Base-by-base conservation (phyloP, 495 filamentous ascomycete genomes). In the Annulohypoxylon nitens region DNA sequence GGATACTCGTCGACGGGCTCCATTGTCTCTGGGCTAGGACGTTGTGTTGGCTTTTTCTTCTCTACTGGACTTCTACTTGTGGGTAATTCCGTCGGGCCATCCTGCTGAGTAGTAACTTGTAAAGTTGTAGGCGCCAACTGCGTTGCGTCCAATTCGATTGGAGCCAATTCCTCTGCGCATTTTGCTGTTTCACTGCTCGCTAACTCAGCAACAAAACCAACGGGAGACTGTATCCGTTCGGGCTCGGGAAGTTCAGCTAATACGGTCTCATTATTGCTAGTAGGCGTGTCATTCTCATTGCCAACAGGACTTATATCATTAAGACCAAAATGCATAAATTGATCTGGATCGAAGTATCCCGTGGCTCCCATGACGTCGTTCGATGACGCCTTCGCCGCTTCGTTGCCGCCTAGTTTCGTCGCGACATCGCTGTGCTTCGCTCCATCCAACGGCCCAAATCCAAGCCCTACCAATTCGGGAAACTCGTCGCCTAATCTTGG, bases 401-500 rank as follows among this genome's bases (percentile, higher is more conserved):
- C 64, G 58, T 61, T 45, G 0, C 66, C 64, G 18, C 62, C 60
- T 33, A 70, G 53, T 8, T 76, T 64, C 3, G 75, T 77, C 30
- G 67, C 78, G 55, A 51, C 76, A 25, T 77, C 30, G 23, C 30
- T 33, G 41, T 58, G 50, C 41, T 62, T 34, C 11, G 3, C 11
- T 20, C 30, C 54, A 25, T 61, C 78, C 43, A 78, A 69, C 0
- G 80, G 73, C 10, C 75, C 75, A 7, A 79, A 77, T 16, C 75
- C 71, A 7, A 78, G 76, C 55, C 82, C 82, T 70, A 83, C 65
- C 39, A 77, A 81, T 62, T 84, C 82, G 50, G 84, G 84, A 53
- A 80, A 86, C 76, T 86, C 84, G 37, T 86, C 84, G 69, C 84
- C 84, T 7, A 80, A 79, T 26, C 81, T 82, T 0, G 84, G 84